Evolutionary conservation across 2,329 filamentous ascomycete genomes (phyloP).

Genomic region (Rutstroemia sp.): DNA sequence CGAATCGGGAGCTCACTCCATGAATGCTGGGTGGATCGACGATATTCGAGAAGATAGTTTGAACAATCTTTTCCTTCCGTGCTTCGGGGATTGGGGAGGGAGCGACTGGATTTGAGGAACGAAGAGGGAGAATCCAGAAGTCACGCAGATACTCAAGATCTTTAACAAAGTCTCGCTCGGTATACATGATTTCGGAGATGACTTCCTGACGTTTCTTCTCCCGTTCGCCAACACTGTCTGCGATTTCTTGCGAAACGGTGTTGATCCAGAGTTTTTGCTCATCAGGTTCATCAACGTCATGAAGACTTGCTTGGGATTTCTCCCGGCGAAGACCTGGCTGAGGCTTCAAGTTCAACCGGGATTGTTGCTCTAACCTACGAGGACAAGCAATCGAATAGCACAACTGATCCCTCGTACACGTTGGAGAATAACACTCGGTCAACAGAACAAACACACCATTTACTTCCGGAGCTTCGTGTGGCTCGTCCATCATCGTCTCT

Average conservation of each 20-base stretch:
- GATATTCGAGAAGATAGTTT: constrained; percentile 92
- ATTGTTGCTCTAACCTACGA: constrained; percentile 87
- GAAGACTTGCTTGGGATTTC: constrained; percentile 62
- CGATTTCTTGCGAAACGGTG: constrained; percentile 90
- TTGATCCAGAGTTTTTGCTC: constrained; percentile 99
- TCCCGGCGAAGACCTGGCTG: constrained; percentile 69
- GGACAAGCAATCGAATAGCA: constrained; percentile 99
- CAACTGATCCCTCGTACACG: constrained; percentile 87
- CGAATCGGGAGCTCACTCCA: constrained; percentile 81
- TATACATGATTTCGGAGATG: constrained; percentile 98
- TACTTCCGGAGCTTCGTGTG: constrained; percentile 64
- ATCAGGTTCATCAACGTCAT: constrained; percentile 83
- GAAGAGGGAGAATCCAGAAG: constrained; percentile 94
- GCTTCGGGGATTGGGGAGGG: constrained; percentile 83
- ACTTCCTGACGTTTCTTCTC: constrained; percentile 98
- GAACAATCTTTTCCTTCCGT: constrained; percentile 82
- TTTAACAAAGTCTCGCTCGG: constrained; percentile 97
- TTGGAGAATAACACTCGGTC: constrained; percentile 96
- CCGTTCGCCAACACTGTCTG: constrained; percentile 78
- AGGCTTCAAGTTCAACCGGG: constrained; percentile 85
- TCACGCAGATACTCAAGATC: constrained; percentile 95
- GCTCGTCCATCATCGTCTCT: constrained; percentile 80
- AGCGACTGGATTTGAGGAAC: constrained; percentile 55
- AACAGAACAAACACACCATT: constrained; percentile 95
- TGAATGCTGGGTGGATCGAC: constrained; percentile 78